Base-by-base conservation (phyloP, 73 alveolate species). In the Paramecium pentaurelia region DNA sequence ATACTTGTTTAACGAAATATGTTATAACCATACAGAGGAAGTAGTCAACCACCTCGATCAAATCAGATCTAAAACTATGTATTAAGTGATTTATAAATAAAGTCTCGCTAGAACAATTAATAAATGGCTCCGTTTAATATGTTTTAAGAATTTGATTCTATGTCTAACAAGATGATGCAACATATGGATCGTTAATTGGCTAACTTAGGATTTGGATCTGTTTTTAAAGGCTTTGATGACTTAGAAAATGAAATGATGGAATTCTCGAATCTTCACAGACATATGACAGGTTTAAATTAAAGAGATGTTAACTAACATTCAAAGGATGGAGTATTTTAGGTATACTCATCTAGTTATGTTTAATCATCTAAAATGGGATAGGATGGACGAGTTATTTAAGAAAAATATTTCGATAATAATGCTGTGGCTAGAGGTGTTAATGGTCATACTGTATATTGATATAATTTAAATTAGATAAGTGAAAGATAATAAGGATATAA, bases 331-430 rank as follows among this genome's bases (percentile, higher is more conserved):
- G 91, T 44, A 18, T 80, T 80, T 36, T 80, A 80, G 58, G 73
- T 80, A 3, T 80, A 80, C 45, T 80, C 91, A 25, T 80, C 71
- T 25, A 80, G 91, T 80, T 80, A 80, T 80, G 91, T 80, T 12
- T 47, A 34, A 45, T 80, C 91, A 16, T 80, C 77, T 11, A 80
- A 80, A 49, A 49, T 80, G 71, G 91, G 91, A 22, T 77, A 77
- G 20, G 91, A 80, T 45, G 91, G 91, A 42, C 10, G n/a, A 25
- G 45, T 80, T n/a, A 27, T 80, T 6, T 45, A 80, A 49, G 91
- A 80, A 80, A 80, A 80, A 40, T 80, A 80, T 80, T 80, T 80
- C 45, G 91, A 80, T 80, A 80, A 80, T 12, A 80, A 80, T 80
- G 91, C 91, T 1, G 75, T 80, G 14, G 91, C 91, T 47, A 40